phyloP scores from a whole-genome alignment of 176 grass and related monocot species.

The Phoenix dactylifera region DNA sequence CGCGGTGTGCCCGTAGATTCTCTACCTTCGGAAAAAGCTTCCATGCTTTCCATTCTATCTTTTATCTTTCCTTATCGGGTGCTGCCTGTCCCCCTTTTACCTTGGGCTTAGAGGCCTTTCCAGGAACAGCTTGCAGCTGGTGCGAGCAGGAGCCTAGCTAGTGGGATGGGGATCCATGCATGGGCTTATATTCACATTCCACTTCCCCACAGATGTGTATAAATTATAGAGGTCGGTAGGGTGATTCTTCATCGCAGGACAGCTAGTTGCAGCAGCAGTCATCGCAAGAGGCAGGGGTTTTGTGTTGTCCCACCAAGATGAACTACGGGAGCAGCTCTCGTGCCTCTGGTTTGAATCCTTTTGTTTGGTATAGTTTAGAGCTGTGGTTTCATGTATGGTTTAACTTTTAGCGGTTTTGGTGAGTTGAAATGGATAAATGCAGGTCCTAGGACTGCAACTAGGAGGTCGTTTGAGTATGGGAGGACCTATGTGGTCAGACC shows the following conservation, averaged over 20 bases:
- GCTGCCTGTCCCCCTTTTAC: slow-evolving; percentile 22
- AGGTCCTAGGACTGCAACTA: slow-evolving; percentile 29
- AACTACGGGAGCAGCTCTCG: slow-evolving; percentile 54
- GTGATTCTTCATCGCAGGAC: slow-evolving; percentile 2
- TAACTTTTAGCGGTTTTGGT: background rate
- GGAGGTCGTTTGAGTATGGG: slow-evolving; percentile 53
- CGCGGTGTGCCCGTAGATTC: slow-evolving; percentile 20
- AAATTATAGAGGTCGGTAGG: background rate
- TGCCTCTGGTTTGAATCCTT: slow-evolving; percentile 29
- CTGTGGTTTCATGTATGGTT: background rate
- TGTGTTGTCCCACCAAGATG: slow-evolving; percentile 20
- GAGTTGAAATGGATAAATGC: slow-evolving; percentile 18
- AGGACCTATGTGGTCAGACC: slow-evolving; percentile 92
- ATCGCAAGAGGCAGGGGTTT: too few species aligned
- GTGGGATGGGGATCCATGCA: slow-evolving; percentile 3
- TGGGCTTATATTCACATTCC: slow-evolving; percentile 2
- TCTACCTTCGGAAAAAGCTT: slow-evolving; percentile 26
- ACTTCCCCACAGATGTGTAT: background rate
- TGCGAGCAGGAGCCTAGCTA: background rate
- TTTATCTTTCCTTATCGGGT: slow-evolving; percentile 25
- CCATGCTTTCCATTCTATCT: slow-evolving; percentile 32
- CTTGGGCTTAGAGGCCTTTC: slow-evolving; percentile 4
- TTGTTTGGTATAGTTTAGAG: too few species aligned
- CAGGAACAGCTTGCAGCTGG: too few species aligned
- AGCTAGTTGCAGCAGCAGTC: background rate